Percentiles rank a stretch among this genome's conserved stretches.
Conservation (phyloP, 2,329 filamentous ascomycete species). For the Clathrospora elynae region DNA sequence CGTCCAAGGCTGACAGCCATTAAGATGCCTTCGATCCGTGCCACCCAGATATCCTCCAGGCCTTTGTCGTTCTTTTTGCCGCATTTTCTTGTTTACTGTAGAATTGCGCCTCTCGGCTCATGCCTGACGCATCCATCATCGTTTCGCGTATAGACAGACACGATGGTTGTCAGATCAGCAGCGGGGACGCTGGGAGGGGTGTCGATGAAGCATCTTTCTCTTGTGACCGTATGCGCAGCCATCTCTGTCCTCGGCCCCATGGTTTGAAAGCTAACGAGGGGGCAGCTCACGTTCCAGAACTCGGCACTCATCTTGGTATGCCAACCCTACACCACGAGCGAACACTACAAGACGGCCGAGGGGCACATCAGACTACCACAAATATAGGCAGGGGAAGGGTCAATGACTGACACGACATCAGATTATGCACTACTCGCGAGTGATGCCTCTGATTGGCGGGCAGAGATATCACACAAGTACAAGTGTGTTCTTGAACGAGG, state of each 20-base stretch:
- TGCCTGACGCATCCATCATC: background rate
- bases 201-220: constrained; percentile 70
- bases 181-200: constrained; percentile 54
- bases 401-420: constrained; percentile 46
- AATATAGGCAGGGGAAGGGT: background rate
- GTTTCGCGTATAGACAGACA: background rate
- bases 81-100: background rate
- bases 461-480: constrained; percentile 93
- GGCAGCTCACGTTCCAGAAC: constrained; percentile 78
- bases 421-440: constrained; percentile 92
- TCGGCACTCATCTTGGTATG: constrained; percentile 74
- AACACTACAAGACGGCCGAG: constrained; percentile 4
- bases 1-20: background rate
- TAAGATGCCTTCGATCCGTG: background rate
- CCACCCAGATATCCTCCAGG: too few species aligned
- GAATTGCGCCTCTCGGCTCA: background rate
- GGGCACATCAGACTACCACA: background rate
- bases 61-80: too few species aligned
- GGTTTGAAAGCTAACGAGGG: constrained; percentile 24
- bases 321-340: constrained; percentile 23
- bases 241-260: background rate
- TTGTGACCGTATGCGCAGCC: constrained; percentile 64
- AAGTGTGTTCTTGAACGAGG: constrained; percentile 89
- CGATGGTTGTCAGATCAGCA: constrained; percentile 14
- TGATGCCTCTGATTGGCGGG: constrained; percentile 83